phyloP scores from a whole-genome alignment of 2,329 filamentous ascomycete genomes.

The Pestalotiopsis sp. region DNA sequence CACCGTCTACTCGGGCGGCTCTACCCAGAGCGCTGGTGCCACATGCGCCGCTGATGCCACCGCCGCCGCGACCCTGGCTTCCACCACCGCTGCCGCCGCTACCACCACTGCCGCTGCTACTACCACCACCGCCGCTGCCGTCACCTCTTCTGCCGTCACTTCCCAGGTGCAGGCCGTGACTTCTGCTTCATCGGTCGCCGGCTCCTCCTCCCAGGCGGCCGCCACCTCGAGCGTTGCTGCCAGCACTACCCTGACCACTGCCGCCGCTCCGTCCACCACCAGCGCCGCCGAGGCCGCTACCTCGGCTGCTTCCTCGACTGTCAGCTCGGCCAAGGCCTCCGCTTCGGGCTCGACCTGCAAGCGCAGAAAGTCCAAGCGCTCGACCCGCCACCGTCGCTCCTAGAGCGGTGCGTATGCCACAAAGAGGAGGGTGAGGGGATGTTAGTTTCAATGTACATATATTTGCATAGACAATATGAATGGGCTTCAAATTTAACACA shows the following conservation, averaged over 20 bases:
- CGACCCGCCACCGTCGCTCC: not conserved
- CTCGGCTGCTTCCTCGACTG: not conserved
- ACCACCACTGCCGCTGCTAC: not conserved
- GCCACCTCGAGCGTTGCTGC: not conserved
- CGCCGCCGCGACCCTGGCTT: not conserved
- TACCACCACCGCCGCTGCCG: not conserved
- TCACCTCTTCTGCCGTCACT: not conserved
- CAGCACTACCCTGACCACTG: not conserved
- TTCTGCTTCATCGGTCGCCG: not conserved
- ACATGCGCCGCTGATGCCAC: slow-evolving; percentile 27
- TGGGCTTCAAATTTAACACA: not conserved
- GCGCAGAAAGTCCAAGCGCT: not conserved
- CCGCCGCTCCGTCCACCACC: not conserved
- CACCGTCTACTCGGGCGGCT: slow-evolving; percentile 41
- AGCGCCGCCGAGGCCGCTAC: not conserved
- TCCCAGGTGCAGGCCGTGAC: not conserved
- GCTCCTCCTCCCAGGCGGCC: not conserved
- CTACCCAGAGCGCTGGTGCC: slow-evolving; percentile 41
- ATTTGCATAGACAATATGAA: not conserved
- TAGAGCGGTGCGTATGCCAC: not conserved
- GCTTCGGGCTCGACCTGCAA: not conserved
- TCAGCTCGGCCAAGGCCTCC: not conserved
- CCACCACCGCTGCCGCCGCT: not conserved
- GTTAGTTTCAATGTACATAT: slow-evolving; percentile 1
- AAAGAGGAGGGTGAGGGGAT: not conserved